These are phyloP conservation scores for Metschnikowia colocasiae DNA, from an alignment of 805 yeast species.

Conservation along the genomic window DNA sequence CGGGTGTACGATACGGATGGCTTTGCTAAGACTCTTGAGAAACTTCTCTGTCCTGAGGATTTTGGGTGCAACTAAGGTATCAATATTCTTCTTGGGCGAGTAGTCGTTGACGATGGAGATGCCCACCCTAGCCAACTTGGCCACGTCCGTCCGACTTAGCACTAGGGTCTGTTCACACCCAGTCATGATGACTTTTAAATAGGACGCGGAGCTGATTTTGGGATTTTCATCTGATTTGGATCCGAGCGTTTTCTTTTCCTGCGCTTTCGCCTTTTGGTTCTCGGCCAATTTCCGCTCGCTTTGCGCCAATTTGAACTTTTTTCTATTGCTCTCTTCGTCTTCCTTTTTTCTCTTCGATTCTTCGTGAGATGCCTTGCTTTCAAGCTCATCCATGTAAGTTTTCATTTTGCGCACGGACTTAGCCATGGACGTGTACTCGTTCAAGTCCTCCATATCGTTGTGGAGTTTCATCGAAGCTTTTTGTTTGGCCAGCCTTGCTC, in stretches of 20 bases:
- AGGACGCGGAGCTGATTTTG: slow-evolving; percentile 17
- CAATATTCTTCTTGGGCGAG: slow-evolving; percentile 32
- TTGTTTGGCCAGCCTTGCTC: slow-evolving; percentile 56
- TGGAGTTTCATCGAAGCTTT: slow-evolving; percentile 66
- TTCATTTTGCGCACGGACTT: slow-evolving; percentile 44
- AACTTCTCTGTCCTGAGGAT: slow-evolving; percentile 86
- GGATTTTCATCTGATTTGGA: neutral
- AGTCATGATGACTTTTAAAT: slow-evolving; percentile 53
- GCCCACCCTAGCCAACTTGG: slow-evolving; percentile 50
- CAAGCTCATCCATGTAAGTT: slow-evolving; percentile 33
- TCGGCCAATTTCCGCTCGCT: neutral
- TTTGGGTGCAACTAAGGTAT: slow-evolving; percentile 71
- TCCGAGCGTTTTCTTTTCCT: neutral
- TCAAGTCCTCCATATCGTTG: slow-evolving; percentile 63
- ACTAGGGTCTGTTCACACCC: slow-evolving; percentile 54
- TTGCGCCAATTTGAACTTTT: neutral
- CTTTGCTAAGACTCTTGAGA: slow-evolving; percentile 60
- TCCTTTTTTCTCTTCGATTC: slow-evolving; percentile 1
- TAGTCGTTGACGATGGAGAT: slow-evolving; percentile 48
- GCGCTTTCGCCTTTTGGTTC: neutral
- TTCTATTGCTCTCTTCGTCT: neutral
- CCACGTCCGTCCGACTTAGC: slow-evolving; percentile 41
- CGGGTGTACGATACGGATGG: slow-evolving; percentile 54
- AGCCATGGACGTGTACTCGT: slow-evolving; percentile 51
- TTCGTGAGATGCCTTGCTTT: slow-evolving; percentile 13